Evolutionary conservation across 2,329 filamentous ascomycete species (phyloP).

Genomic region (Fusarium sp.): DNA sequence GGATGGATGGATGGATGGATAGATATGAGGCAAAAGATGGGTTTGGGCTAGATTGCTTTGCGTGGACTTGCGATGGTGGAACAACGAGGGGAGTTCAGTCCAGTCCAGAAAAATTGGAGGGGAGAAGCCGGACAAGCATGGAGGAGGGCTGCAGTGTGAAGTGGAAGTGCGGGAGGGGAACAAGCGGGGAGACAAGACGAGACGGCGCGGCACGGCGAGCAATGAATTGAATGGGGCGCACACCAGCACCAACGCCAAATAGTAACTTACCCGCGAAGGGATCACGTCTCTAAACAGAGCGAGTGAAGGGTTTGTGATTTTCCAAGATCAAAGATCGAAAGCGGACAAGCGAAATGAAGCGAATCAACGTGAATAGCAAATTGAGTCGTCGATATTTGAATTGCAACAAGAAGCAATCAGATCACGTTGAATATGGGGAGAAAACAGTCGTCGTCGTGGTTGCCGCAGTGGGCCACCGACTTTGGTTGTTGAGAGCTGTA

Average conservation of each 20-base stretch:
- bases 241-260: constrained; percentile 11
- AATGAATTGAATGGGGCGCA: constrained; percentile 29
- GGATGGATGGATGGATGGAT: background rate
- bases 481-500: constrained; percentile 43
- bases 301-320: constrained; percentile 26
- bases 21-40: constrained; percentile 26
- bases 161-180: constrained; percentile 29
- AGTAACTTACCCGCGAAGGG: constrained; percentile 53
- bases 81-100: constrained; percentile 15
- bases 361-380: constrained; percentile 15
- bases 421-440: constrained; percentile 32
- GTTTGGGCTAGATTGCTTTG: constrained; percentile 19
- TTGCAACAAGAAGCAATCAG: constrained; percentile 29
- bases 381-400: constrained; percentile 22
- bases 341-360: constrained; percentile 18
- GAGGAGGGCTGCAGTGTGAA: constrained; percentile 15
- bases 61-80: constrained; percentile 23
- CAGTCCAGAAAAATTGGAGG: constrained; percentile 32
- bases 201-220: constrained; percentile 23
- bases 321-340: constrained; percentile 22
- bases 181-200: constrained; percentile 30
- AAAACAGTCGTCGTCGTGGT: constrained; percentile 48
- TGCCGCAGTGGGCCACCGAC: constrained; percentile 48
- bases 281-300: constrained; percentile 50
- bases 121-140: constrained; percentile 29